A percentile compares a stretch with the other conserved stretches of the same genome.
Evolutionary conservation across 352 stramenopile species (phyloP).

Genomic region (Phytopythium mirpurense): DNA sequence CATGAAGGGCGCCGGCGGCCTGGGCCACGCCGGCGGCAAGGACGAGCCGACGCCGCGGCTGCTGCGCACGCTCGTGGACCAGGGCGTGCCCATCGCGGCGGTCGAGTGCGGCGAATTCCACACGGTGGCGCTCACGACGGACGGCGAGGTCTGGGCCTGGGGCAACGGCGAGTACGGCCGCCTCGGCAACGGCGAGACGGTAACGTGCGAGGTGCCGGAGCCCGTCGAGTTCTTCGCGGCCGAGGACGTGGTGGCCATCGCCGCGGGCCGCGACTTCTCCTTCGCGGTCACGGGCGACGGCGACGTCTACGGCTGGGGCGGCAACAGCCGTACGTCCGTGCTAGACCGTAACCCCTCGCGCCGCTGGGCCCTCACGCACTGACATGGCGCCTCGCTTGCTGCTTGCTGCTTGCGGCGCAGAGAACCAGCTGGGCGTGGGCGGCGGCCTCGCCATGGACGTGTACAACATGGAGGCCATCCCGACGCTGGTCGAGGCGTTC

Average conservation of each 20-base stretch:
- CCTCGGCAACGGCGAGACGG: constrained; percentile 86
- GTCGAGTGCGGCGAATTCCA: constrained; percentile 87
- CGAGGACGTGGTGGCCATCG: constrained; percentile 61
- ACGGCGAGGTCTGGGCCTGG: constrained; percentile 91
- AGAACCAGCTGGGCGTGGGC: constrained; percentile 87
- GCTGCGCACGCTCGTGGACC: constrained; percentile 66
- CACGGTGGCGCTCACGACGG: constrained; percentile 82
- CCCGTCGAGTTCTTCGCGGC: constrained; percentile 83
- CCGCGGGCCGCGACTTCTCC: constrained; percentile 86
- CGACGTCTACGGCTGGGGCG: constrained; percentile 88
- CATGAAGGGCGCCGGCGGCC: constrained; percentile 69
- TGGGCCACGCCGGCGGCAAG: constrained; percentile 70
- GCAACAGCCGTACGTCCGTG: constrained; percentile 80
- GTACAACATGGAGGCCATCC: constrained; percentile 93
- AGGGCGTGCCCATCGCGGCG: constrained; percentile 66
- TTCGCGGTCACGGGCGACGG: constrained; percentile 82
- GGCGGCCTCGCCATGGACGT: constrained; percentile 89
- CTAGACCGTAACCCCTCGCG: background rate
- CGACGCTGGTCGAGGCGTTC: constrained; percentile 80
- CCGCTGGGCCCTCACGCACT: background rate
- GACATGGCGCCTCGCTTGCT: too few species aligned
- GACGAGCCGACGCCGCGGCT: constrained; percentile 69
- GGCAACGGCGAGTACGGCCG: constrained; percentile 90
- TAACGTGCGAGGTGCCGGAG: constrained; percentile 76
- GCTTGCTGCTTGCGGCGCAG: too few species aligned